Base-by-base conservation (phyloP, 1,139 yeast genomes). In the Hemisphaericaspora lyxosophila region DNA sequence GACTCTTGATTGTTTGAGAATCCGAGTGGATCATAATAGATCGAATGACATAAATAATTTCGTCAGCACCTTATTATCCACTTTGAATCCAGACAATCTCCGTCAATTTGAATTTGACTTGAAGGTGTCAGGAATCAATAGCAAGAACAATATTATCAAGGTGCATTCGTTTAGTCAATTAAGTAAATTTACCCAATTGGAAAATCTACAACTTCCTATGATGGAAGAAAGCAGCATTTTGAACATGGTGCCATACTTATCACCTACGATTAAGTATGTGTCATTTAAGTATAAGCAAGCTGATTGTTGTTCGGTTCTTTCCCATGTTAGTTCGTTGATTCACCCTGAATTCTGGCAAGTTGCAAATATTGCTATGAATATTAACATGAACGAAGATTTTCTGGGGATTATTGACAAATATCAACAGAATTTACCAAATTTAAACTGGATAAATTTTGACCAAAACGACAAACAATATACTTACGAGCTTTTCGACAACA, bases 131-230 rank as follows among this genome's bases (percentile, higher is more conserved):
- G 23, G 23, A 17, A 28, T 5, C 7, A 11, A 7, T 26, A 9
- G 12, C 13, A 24, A 24, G 13, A n/a, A n/a, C 3, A 24, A 9
- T 7, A 26, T 15, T 4, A 17, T 18, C 17, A 12, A 28, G 16
- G 19, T 36, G 2, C 34, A 31, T 9, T 31, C 26, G 7, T 18
- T 18, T 7, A 11, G 5, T 28, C 23, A 28, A 17, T 28, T 28
- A n/a, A 16, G 28, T 7, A n/a, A 33, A 7, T 46, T 46, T 30
- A 23, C 39, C 19, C 31, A 45, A 13, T 43, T 51, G 22, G 33
- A 41, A n/a, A 45, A 41, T 38, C 40, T 53, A n/a, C 32, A 41
- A 14, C 12, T 47, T 9, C 39, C 47, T 15, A 22, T 41, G 13
- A 22, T 41, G 13, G 27, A 38, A 1, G 44, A 44, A 31, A 41